A percentile compares a stretch with the other conserved stretches of the same genome.
Evolutionary conservation across 1,139 yeast genomes (phyloP).

Genomic region (Geotrichum candidum): DNA sequence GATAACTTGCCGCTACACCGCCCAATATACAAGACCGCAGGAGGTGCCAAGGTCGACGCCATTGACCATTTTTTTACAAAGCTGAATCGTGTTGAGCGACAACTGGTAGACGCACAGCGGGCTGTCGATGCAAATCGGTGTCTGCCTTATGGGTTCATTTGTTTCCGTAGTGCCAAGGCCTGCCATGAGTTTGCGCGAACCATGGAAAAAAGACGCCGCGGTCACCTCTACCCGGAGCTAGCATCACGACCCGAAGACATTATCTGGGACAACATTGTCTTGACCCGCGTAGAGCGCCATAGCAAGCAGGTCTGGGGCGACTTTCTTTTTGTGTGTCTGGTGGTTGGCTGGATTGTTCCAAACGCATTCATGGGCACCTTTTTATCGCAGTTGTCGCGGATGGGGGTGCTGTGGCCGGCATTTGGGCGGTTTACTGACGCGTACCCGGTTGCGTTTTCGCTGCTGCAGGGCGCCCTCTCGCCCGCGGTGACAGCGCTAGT

Average conservation of each 20-base stretch:
- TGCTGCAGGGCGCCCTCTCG: slow-evolving; percentile 39
- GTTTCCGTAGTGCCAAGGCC: slow-evolving; percentile 30
- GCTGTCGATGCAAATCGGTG: slow-evolving; percentile 20
- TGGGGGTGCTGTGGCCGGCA: slow-evolving; percentile 36
- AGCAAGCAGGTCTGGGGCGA: slow-evolving; percentile 37
- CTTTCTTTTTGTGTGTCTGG: slow-evolving; percentile 29
- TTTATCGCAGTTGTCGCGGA: slow-evolving; percentile 34
- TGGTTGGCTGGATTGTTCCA: slow-evolving; percentile 39
- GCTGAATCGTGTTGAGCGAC: slow-evolving; percentile 26
- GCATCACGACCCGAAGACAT: slow-evolving; percentile 39
- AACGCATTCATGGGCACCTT: slow-evolving; percentile 41
- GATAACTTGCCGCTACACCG: slow-evolving; percentile 25
- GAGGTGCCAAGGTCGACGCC: slow-evolving; percentile 29
- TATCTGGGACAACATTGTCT: slow-evolving; percentile 36
- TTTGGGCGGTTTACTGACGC: slow-evolving; percentile 31
- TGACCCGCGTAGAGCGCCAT: slow-evolving; percentile 30
- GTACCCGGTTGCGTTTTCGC: slow-evolving; percentile 32
- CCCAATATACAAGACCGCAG: slow-evolving; percentile 19
- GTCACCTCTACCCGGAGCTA: slow-evolving; percentile 17
- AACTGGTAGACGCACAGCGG: slow-evolving; percentile 28
- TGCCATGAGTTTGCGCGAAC: slow-evolving; percentile 29
- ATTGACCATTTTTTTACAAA: slow-evolving; percentile 29
- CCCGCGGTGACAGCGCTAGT: slow-evolving; percentile 36
- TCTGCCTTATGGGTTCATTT: slow-evolving; percentile 37
- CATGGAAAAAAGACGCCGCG: slow-evolving; percentile 10